phyloP scores from a whole-genome alignment of 345 rosid species.

The Melaleuca alternifolia region DNA sequence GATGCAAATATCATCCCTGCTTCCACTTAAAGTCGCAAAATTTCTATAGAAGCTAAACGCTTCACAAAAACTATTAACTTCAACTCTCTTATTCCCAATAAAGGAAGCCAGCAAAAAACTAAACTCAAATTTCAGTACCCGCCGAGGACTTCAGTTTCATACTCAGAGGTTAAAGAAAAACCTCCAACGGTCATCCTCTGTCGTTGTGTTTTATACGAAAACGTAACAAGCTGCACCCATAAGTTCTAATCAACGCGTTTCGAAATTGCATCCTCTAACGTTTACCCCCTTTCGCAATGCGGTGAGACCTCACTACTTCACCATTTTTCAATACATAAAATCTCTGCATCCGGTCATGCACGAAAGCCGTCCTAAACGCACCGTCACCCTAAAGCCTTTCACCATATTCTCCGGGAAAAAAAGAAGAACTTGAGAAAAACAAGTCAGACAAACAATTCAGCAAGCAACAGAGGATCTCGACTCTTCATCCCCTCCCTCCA shows the following conservation, averaged over 20 bases:
- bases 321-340: not conserved
- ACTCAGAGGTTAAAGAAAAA: not conserved
- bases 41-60: not conserved
- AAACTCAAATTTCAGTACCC: not conserved
- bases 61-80: not conserved
- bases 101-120: not conserved
- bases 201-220: not conserved
- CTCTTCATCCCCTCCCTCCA: not conserved
- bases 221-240: not conserved
- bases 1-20: not conserved
- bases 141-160: not conserved
- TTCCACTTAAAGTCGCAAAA: not conserved
- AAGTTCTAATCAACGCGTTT: not conserved
- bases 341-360: not conserved
- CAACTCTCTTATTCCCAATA: not conserved
- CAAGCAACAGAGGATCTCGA: not conserved
- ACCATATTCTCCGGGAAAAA: not conserved
- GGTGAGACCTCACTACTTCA: not conserved
- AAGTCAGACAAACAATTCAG: not conserved
- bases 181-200: not conserved
- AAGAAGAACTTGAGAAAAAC: no score
- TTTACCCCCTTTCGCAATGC: not conserved
- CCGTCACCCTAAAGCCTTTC: not conserved
- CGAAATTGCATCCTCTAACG: not conserved
- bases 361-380: not conserved